Conservation (phyloP, 2,329 filamentous ascomycete species). For the Monosporascus sp. region DNA sequence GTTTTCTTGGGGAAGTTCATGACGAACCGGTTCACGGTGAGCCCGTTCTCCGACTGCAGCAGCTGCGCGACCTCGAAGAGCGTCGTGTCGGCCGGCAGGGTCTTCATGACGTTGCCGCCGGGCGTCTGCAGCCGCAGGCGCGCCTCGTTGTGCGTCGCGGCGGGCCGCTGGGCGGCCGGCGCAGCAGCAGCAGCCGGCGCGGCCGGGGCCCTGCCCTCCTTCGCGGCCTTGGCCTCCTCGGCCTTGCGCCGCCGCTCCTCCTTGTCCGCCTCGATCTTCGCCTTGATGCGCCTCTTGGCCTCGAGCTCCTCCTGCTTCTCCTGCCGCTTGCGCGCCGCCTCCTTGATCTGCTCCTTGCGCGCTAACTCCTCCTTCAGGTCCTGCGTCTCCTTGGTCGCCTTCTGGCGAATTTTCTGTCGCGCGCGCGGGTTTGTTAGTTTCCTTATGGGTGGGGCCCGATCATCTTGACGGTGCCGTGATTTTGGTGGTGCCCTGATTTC, state of each 20-base stretch:
- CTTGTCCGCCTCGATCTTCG: constrained; percentile 93
- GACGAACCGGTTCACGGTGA: constrained; percentile 69
- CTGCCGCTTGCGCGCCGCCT: constrained; percentile 76
- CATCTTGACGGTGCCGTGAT: background rate
- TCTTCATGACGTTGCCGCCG: constrained; percentile 77
- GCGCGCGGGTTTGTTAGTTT: constrained; percentile 7
- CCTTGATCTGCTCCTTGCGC: constrained; percentile 87
- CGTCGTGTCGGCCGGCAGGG: constrained; percentile 82
- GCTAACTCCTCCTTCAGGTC: constrained; percentile 85
- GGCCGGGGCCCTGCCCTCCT: constrained; percentile 65
- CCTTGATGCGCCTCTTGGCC: constrained; percentile 83
- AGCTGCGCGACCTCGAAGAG: constrained; percentile 86
- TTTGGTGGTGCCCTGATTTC: background rate
- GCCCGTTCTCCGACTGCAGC: constrained; percentile 65
- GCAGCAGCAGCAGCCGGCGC: constrained; percentile 35
- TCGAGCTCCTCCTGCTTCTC: constrained; percentile 84
- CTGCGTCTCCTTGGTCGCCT: constrained; percentile 83
- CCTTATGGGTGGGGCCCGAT: background rate
- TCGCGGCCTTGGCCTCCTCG: constrained; percentile 76
- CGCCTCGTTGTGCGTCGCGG: constrained; percentile 72
- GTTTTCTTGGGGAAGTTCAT: constrained; percentile 85
- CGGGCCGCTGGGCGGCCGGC: constrained; percentile 48
- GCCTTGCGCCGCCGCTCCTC: constrained; percentile 80
- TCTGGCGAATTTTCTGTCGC: constrained; percentile 65
- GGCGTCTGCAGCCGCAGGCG: constrained; percentile 76